Conservation (phyloP, 495 filamentous ascomycete genomes). For the Trichoderma parareesei region DNA sequence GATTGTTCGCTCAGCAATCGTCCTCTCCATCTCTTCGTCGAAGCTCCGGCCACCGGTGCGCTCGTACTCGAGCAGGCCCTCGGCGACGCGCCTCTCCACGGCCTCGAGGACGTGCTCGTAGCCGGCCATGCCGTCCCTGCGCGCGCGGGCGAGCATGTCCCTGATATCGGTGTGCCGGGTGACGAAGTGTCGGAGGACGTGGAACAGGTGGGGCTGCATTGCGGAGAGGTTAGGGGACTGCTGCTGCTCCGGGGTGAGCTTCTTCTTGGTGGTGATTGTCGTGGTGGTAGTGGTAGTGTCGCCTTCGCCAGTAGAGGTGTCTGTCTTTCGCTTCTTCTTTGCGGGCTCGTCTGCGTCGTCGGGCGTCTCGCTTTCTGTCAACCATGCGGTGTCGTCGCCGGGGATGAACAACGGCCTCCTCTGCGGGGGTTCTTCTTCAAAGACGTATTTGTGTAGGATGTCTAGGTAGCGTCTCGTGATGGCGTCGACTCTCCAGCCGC, state of each 20-base stretch:
- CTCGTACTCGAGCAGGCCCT: conserved; percentile 67
- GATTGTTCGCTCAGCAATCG: conserved; percentile 19
- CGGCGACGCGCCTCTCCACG: conserved; percentile 59
- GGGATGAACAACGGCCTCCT: conserved; percentile 68
- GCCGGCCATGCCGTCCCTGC: conserved; percentile 54
- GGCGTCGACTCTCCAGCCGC: conserved; percentile 85
- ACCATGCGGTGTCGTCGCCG: conserved; percentile 45
- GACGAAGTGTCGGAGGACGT: conserved; percentile 77
- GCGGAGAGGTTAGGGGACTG: conserved; percentile 64
- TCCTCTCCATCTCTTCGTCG: conserved; percentile 25
- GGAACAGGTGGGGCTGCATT: conserved; percentile 90
- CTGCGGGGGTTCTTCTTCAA: conserved; percentile 51
- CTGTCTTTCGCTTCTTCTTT: conserved; percentile 55
- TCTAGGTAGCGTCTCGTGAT: conserved; percentile 82
- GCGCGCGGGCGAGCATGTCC: conserved; percentile 61
- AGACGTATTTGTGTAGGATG: conserved; percentile 70
- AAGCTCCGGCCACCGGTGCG: conserved; percentile 46
- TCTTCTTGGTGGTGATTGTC: conserved; percentile 26
- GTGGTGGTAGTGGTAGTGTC: too few relatives aligned
- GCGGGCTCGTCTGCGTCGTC: conserved; percentile 32
- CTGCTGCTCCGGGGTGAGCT: conserved; percentile 25
- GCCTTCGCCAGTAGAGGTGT: conserved; percentile 12
- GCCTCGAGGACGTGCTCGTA: conserved; percentile 57
- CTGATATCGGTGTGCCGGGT: conserved; percentile 69
- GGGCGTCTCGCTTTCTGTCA: conserved; percentile 19